Conservation (phyloP, 305 asterid genomes). For the Solanum aculeatissimum region DNA sequence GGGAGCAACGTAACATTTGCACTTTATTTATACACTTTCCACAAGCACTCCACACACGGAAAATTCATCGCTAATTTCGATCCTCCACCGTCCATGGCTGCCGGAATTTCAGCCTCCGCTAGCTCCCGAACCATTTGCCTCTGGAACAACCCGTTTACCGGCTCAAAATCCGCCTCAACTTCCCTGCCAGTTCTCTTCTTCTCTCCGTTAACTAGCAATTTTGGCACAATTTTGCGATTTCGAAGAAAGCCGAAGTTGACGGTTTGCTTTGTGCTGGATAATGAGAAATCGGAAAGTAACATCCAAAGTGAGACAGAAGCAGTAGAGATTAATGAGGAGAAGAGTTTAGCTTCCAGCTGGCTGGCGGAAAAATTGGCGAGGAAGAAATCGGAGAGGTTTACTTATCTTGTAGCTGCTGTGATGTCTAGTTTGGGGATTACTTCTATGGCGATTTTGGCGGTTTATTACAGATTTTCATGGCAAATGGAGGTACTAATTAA, state of each 20-base stretch:
- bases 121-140: constrained; percentile 10
- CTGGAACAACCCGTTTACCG: constrained; percentile 18
- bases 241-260: constrained; percentile 26
- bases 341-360: constrained; percentile 7
- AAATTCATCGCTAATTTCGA: constrained; percentile 16
- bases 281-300: constrained; percentile 18
- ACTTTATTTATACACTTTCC: background rate
- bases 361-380: constrained; percentile 54
- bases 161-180: constrained; percentile 21
- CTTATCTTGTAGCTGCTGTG: constrained; percentile 88
- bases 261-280: constrained; percentile 50
- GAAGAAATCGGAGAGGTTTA: constrained; percentile 76
- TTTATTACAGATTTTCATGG: constrained; percentile 77
- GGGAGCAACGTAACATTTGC: background rate
- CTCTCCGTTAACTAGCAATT: constrained; percentile 6
- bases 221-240: constrained; percentile 5
- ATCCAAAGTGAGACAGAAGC: background rate
- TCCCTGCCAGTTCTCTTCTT: constrained; percentile 8
- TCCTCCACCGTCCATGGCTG: constrained; percentile 49
- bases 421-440: constrained; percentile 88
- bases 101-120: constrained; percentile 29
- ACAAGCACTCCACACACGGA: background rate
- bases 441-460: constrained; percentile 71
- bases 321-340: constrained; percentile 13
- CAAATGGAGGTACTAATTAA: constrained; percentile 69